A percentile compares a stretch with the other conserved stretches of the same genome.
Evolutionary conservation across 352 stramenopile species (phyloP).

Genomic region (Globisporangium yorkense): DNA sequence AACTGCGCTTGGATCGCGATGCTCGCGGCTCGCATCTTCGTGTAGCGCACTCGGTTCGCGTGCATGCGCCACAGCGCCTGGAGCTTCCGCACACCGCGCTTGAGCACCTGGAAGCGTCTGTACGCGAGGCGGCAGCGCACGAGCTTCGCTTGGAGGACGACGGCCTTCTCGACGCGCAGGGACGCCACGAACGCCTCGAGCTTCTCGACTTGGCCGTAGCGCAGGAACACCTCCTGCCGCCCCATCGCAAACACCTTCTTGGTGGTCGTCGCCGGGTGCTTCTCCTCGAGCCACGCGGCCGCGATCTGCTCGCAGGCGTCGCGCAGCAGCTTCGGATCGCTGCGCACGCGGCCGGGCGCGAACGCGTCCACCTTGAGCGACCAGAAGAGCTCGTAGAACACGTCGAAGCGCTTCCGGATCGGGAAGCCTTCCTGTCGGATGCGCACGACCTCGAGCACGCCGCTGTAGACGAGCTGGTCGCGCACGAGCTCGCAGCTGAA

Average conservation of each 20-base stretch:
- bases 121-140: slow-evolving; percentile 28
- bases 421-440: slow-evolving; percentile 91
- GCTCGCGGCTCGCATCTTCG: slow-evolving; percentile 3
- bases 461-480: slow-evolving; percentile 90
- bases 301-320: slow-evolving; percentile 47
- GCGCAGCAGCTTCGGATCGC: slow-evolving; percentile 17
- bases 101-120: slow-evolving; percentile 35
- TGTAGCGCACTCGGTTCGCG: slow-evolving; percentile 9
- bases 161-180: slow-evolving; percentile 37
- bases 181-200: slow-evolving; percentile 44
- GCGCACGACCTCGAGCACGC: slow-evolving; percentile 90
- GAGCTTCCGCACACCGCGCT: slow-evolving; percentile 25
- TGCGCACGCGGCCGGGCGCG: slow-evolving; percentile 11
- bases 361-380: slow-evolving; percentile 24
- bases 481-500: slow-evolving; percentile 87
- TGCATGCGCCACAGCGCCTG: slow-evolving; percentile 58
- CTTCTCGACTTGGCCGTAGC: slow-evolving; percentile 71
- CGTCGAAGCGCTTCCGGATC: slow-evolving; percentile 69
- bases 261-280: slow-evolving; percentile 1
- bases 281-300: slow-evolving; percentile 34
- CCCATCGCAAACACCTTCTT: slow-evolving; percentile 65
- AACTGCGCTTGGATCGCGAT: slow-evolving; percentile 31
- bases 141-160: slow-evolving; percentile 50
- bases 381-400: slow-evolving; percentile 77
- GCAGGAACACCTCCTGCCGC: slow-evolving; percentile 66